These are phyloP conservation scores for Pyrenophora tritici-repentis DNA, from an alignment of 2,329 filamentous ascomycete genomes.

Conservation along the genomic window DNA sequence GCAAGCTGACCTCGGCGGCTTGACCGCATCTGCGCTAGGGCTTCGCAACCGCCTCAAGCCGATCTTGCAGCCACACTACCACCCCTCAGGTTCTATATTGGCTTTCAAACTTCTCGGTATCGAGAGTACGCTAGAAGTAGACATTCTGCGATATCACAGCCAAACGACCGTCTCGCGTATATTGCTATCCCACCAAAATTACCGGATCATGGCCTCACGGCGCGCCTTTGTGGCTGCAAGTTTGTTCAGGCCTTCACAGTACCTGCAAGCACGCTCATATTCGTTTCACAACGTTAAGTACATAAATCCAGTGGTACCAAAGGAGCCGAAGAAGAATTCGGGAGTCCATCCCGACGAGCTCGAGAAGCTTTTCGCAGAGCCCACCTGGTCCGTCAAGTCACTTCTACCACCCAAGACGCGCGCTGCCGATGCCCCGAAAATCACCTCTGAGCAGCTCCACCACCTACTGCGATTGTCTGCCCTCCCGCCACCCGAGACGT, in stretches of 20 bases:
- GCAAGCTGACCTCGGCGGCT: constrained; percentile 27
- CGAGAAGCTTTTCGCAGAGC: constrained; percentile 62
- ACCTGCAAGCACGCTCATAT: constrained; percentile 13
- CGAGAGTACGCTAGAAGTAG: too few relatives aligned
- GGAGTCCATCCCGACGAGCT: constrained; percentile 38
- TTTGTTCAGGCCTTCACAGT: constrained; percentile 1
- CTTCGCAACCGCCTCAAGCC: constrained; percentile 16
- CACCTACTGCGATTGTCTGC: constrained; percentile 90
- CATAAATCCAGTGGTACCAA: neutral
- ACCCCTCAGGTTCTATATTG: neutral
- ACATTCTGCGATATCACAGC: neutral
- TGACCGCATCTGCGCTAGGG: constrained; percentile 23
- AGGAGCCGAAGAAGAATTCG: constrained; percentile 4
- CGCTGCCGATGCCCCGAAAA: constrained; percentile 43
- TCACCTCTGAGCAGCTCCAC: constrained; percentile 71
- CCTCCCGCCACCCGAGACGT: constrained; percentile 70
- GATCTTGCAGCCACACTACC: constrained; percentile 22
- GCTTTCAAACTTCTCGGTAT: neutral
- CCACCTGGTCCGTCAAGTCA: constrained; percentile 82
- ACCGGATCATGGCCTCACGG: constrained; percentile 21
- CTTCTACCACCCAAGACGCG: constrained; percentile 62
- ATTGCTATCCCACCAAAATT: neutral
- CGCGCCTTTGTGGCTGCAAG: constrained; percentile 11
- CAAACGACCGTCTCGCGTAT: too few relatives aligned
- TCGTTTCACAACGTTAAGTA: constrained; percentile 2